Conservation (phyloP, 306 rosid species). For the Argentina anserina region DNA sequence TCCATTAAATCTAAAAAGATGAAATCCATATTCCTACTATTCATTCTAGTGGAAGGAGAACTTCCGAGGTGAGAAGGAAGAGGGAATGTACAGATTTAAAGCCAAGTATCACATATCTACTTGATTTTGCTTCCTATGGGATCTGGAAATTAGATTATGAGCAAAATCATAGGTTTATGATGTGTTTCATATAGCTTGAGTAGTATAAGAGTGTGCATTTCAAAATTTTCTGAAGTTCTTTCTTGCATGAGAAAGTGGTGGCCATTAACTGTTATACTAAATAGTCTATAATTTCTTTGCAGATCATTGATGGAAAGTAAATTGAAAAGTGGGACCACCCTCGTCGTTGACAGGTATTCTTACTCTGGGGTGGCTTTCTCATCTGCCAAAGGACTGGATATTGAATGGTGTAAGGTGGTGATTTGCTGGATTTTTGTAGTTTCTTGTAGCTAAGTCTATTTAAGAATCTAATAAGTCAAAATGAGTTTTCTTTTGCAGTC, state of each 20-base stretch:
- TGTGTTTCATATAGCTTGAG: not conserved
- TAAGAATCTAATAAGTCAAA: conserved; percentile 12
- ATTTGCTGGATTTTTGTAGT: not conserved
- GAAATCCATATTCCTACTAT: not conserved
- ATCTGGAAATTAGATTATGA: not conserved
- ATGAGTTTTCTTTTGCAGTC: conserved; percentile 48
- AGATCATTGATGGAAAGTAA: conserved; percentile 85
- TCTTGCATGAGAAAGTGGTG: not conserved
- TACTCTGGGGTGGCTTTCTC: conserved; percentile 98
- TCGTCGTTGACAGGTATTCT: conserved; percentile 93
- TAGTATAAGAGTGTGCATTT: not conserved
- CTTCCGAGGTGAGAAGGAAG: not conserved
- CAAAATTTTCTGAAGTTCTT: not conserved
- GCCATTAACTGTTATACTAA: not conserved
- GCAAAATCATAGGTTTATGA: not conserved
- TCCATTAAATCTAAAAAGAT: not conserved
- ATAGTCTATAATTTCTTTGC: conserved; percentile 11
- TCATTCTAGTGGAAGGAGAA: not conserved
- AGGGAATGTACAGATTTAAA: not conserved
- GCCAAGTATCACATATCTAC: not conserved
- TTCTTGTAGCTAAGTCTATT: not conserved
- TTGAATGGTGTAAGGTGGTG: conserved; percentile 92
- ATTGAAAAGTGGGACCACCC: conserved; percentile 74
- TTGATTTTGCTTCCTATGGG: not conserved
- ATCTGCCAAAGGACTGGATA: conserved; percentile 76